Evolutionary conservation across 23 red algal genomes (phyloP).

Genomic region (Cyanidioschyzon merolae): DNA sequence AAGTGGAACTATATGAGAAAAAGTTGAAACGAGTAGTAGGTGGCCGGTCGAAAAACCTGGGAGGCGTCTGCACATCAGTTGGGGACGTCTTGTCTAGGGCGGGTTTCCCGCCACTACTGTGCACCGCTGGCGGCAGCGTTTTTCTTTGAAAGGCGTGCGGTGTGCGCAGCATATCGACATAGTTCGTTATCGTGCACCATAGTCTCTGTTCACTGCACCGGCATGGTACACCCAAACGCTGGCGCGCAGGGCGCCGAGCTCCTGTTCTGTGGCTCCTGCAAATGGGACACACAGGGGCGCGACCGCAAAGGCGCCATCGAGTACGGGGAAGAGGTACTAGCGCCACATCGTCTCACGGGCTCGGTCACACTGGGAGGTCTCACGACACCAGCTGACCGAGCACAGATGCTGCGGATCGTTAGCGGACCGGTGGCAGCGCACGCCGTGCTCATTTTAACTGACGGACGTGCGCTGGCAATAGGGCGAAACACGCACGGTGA

Average conservation of each 20-base stretch:
- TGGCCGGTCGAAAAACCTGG: no score
- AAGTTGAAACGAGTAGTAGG: no score
- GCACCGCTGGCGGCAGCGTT: no score
- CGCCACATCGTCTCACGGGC: not conserved
- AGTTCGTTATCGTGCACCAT: no score
- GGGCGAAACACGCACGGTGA: constrained; percentile 15
- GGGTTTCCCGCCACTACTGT: no score
- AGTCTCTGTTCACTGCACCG: no score
- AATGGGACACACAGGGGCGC: constrained; percentile 12
- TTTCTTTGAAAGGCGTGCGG: no score
- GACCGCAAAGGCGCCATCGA: constrained; percentile 3
- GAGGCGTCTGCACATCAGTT: no score
- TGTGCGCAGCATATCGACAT: no score
- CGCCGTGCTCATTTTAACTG: not conserved
- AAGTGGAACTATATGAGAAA: no score
- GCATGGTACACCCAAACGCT: not conserved
- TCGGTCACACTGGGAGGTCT: constrained; percentile 1
- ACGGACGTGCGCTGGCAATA: constrained; percentile 7
- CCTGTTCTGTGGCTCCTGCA: constrained; percentile 6
- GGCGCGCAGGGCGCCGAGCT: not conserved
- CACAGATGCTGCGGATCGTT: not conserved
- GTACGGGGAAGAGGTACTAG: not conserved
- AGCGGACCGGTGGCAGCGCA: constrained; percentile 8
- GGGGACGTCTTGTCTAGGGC: no score
- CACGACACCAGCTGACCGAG: not conserved